A percentile compares a stretch with the other conserved stretches of the same genome.
Conservation (phyloP, 768 basidiomycete species). For the Mycena capillaripes region DNA sequence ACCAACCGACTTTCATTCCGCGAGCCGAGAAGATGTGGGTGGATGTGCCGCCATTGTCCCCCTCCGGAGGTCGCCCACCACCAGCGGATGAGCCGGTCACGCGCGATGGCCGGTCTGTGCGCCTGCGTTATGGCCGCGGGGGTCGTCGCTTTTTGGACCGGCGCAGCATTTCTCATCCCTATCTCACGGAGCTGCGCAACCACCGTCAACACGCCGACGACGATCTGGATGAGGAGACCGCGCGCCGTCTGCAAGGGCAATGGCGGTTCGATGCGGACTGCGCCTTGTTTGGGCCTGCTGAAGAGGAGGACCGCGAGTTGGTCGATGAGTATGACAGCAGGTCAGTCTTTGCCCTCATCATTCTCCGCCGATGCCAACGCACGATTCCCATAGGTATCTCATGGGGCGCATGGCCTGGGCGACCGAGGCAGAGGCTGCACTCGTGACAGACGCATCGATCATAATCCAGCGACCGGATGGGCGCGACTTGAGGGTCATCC, state of each 20-base stretch:
- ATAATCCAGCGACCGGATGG: conserved; percentile 55
- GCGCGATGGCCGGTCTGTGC: conserved; percentile 63
- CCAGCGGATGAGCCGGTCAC: conserved; percentile 44
- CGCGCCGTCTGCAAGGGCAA: conserved; percentile 62
- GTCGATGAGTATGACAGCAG: conserved; percentile 78
- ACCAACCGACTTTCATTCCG: conserved; percentile 72
- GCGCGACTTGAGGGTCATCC: conserved; percentile 48
- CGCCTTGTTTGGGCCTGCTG: conserved; percentile 65
- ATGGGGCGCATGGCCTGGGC: conserved; percentile 30
- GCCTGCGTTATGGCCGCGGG: conserved; percentile 86
- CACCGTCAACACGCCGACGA: conserved; percentile 44
- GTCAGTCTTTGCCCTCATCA: conserved; percentile 46
- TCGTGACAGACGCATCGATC: conserved; percentile 61
- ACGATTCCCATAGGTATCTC: conserved; percentile 59
- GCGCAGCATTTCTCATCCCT: conserved; percentile 51
- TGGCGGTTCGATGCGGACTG: conserved; percentile 80
- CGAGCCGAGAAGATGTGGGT: conserved; percentile 79
- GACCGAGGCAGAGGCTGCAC: conserved; percentile 61
- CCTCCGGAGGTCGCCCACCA: conserved; percentile 42
- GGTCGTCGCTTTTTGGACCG: conserved; percentile 86
- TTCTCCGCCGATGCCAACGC: conserved; percentile 16
- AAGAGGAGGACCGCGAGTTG: conserved; percentile 78
- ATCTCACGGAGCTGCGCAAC: conserved; percentile 36
- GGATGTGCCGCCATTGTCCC: conserved; percentile 58
- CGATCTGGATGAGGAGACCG: conserved; percentile 55